A percentile compares a stretch with the other conserved stretches of the same genome.
These are phyloP conservation scores for Phytopythium sindhum DNA, from an alignment of 352 stramenopile genomes.

Conservation along the genomic window DNA sequence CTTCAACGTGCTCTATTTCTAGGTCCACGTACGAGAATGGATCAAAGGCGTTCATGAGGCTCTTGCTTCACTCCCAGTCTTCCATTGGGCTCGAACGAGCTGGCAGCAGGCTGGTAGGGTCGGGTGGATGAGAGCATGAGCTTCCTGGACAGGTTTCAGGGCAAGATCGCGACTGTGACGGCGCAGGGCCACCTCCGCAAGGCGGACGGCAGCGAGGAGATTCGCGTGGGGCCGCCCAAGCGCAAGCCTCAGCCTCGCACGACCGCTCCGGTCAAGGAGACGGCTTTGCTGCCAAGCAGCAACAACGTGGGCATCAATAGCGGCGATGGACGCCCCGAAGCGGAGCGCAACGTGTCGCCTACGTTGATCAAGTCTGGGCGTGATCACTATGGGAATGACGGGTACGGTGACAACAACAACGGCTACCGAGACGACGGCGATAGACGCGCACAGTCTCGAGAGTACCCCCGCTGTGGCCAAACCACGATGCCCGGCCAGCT, in stretches of 20 bases:
- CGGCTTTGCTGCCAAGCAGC: neutral
- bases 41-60: neutral
- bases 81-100: neutral
- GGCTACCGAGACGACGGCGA: neutral
- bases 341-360: neutral
- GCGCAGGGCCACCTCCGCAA: constrained; percentile 76
- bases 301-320: constrained; percentile 11
- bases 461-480: constrained; percentile 18
- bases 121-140: constrained; percentile 35
- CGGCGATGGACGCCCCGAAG: neutral
- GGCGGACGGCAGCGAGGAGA: constrained; percentile 75
- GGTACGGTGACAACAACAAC: neutral
- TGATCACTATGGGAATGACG: neutral
- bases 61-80: neutral
- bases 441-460: neutral
- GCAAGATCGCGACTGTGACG: constrained; percentile 81
- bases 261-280: constrained; percentile 12
- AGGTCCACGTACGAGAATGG: neutral
- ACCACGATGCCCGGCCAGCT: constrained; percentile 25
- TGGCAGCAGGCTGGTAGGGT: neutral
- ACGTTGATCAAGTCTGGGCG: neutral
- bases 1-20: constrained; percentile 1
- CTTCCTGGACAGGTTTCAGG: constrained; percentile 80
- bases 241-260: constrained; percentile 25
- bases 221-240: constrained; percentile 67